Percentiles rank a stretch among this genome's conserved stretches.
Evolutionary conservation across 495 filamentous ascomycete genomes (phyloP).

Genomic region (Monascus purpureus): DNA sequence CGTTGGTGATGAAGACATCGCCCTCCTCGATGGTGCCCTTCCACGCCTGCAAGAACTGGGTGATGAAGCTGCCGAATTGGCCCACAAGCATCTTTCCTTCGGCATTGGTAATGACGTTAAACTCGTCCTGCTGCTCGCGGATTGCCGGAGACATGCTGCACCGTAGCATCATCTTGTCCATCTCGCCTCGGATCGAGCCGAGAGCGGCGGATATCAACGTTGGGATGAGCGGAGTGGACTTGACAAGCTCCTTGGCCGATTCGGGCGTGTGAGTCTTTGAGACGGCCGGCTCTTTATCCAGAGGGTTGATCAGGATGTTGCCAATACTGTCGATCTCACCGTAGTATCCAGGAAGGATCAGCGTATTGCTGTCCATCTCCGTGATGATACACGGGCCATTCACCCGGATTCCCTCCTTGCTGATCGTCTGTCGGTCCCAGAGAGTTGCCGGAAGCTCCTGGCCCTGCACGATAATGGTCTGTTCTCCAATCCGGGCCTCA

Average conservation of each 20-base stretch:
- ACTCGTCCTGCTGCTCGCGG: slow-evolving; percentile 39
- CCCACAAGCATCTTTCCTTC: slow-evolving; percentile 36
- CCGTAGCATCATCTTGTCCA: slow-evolving; percentile 37
- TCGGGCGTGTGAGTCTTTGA: slow-evolving; percentile 10
- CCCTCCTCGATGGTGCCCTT: slow-evolving; percentile 31
- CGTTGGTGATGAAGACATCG: slow-evolving; percentile 38
- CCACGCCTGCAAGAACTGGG: slow-evolving; percentile 30
- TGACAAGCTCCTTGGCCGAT: slow-evolving; percentile 18
- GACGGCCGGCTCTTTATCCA: slow-evolving; percentile 5
- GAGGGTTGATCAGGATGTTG: slow-evolving; percentile 32
- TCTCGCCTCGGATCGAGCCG: slow-evolving; percentile 32
- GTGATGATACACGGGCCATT: slow-evolving; percentile 33
- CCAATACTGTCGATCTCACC: slow-evolving; percentile 29
- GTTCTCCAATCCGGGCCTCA: slow-evolving; percentile 15
- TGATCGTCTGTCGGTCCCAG: slow-evolving; percentile 31
- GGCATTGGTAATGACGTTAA: slow-evolving; percentile 36
- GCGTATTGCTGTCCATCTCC: slow-evolving; percentile 38
- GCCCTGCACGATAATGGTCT: slow-evolving; percentile 26
- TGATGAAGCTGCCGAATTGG: slow-evolving; percentile 38
- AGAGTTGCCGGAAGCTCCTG: slow-evolving; percentile 21
- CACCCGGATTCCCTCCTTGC: slow-evolving; percentile 18
- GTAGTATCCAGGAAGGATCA: slow-evolving; percentile 31
- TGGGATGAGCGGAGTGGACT: slow-evolving; percentile 23
- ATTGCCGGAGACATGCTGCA: slow-evolving; percentile 39
- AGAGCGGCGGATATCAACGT: slow-evolving; percentile 25